Evolutionary conservation across 495 filamentous ascomycete genomes (phyloP).

Genomic region (Articulospora tetracladia): DNA sequence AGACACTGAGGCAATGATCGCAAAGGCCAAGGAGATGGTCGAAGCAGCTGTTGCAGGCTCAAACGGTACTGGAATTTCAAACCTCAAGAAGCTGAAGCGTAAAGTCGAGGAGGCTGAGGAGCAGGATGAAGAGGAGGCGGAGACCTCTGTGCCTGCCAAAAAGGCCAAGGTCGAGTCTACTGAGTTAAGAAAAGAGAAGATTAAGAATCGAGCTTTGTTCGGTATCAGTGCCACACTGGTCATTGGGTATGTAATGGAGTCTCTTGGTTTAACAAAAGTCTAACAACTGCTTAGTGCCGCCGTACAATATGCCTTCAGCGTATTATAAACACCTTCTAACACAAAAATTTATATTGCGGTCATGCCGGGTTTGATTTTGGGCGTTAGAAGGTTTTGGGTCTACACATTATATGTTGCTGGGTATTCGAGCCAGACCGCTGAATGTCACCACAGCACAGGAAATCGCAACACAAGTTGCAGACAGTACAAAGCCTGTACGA

Average conservation of each 20-base stretch:
- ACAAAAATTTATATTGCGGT: neutral
- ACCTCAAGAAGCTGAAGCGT: constrained; percentile 62
- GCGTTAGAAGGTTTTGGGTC: constrained; percentile 3
- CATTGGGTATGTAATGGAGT: constrained; percentile 64
- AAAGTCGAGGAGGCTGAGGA: constrained; percentile 70
- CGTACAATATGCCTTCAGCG: constrained; percentile 24
- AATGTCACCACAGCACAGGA: neutral
- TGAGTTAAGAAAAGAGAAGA: constrained; percentile 75
- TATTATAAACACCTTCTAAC: constrained; percentile 10
- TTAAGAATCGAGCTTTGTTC: constrained; percentile 76
- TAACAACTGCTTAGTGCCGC: constrained; percentile 14
- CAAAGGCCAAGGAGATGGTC: constrained; percentile 86
- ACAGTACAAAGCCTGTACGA: neutral
- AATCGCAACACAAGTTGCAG: neutral
- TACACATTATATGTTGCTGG: constrained; percentile 17
- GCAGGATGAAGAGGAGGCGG: constrained; percentile 32
- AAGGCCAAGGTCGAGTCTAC: constrained; percentile 68
- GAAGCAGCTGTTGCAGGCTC: constrained; percentile 65
- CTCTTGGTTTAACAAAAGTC: neutral
- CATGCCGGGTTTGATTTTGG: neutral
- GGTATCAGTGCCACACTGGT: constrained; percentile 81
- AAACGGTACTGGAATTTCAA: constrained; percentile 33
- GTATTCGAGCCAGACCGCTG: neutral
- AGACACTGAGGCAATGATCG: constrained; percentile 75
- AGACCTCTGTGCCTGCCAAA: constrained; percentile 62